Evolutionary conservation across 2,329 filamentous ascomycete species (phyloP).

Genomic region (Shiraia bambusicola): DNA sequence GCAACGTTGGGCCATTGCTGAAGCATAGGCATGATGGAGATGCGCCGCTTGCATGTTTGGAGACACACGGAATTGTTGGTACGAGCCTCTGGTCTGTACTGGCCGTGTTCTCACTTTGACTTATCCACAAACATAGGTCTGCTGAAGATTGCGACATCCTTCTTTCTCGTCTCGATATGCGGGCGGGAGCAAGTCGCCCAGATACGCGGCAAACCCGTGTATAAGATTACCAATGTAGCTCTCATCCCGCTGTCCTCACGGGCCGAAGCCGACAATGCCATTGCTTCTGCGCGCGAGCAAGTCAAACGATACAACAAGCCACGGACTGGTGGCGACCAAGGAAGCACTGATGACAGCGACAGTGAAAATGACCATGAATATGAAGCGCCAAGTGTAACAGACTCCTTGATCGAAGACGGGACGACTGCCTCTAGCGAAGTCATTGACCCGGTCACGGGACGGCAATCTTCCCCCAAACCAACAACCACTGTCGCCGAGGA

Average conservation of each 20-base stretch:
- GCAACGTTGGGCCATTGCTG: conserved; percentile 54
- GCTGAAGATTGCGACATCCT: conserved; percentile 75
- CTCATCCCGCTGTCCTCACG: conserved; percentile 84
- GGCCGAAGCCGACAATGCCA: conserved; percentile 70
- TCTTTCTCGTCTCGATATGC: conserved; percentile 85
- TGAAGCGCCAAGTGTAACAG: conserved; percentile 37
- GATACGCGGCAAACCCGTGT: conserved; percentile 78
- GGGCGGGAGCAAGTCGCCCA: conserved; percentile 85
- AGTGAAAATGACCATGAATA: conserved; percentile 40
- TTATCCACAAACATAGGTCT: conserved; percentile 60
- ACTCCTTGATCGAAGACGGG: conserved; percentile 41
- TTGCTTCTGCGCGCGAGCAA: conserved; percentile 61
- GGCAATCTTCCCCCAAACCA: conserved; percentile 22
- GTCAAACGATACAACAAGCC: conserved; percentile 42
- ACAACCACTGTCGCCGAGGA: conserved; percentile 74
- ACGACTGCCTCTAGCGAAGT: conserved; percentile 37
- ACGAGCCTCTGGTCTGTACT: conserved; percentile 20
- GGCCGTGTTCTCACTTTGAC: background rate
- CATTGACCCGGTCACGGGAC: conserved; percentile 34
- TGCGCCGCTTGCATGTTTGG: conserved; percentile 45
- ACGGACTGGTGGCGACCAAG: conserved; percentile 19
- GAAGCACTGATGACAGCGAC: conserved; percentile 7
- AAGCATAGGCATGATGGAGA: conserved; percentile 44
- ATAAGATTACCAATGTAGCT: conserved; percentile 83
- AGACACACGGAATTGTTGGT: conserved; percentile 60